Percentiles rank a stretch among this genome's conserved stretches.
These are phyloP conservation scores for Hypoxylon sp. DNA, from an alignment of 2,329 filamentous ascomycete genomes.

Conservation along the genomic window DNA sequence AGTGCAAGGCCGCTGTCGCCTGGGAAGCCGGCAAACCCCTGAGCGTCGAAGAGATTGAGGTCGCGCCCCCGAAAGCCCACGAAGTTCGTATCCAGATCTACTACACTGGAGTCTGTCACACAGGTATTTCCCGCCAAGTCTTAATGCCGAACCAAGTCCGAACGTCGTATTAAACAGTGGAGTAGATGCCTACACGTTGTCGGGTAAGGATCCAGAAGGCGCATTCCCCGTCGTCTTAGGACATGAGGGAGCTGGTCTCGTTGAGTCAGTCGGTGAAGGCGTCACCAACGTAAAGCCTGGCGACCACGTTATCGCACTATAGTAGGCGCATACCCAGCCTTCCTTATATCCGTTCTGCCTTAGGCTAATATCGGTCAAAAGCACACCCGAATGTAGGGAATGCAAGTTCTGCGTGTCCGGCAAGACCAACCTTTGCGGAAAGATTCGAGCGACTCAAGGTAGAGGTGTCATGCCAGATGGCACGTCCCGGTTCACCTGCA, in stretches of 20 bases:
- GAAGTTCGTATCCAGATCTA: constrained; percentile 98
- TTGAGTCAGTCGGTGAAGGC: constrained; percentile 94
- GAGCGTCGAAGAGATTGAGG: constrained; percentile 91
- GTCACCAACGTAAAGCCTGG: constrained; percentile 95
- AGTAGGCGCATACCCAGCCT: constrained; percentile 67
- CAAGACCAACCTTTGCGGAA: constrained; percentile 99
- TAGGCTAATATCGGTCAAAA: constrained; percentile 57
- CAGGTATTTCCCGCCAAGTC: constrained; percentile 70
- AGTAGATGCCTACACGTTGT: constrained; percentile 91
- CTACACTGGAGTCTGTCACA: constrained; percentile 99
- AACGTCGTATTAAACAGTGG: constrained; percentile 42
- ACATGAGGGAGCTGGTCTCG: constrained; percentile 91
- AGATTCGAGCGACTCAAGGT: constrained; percentile 97
- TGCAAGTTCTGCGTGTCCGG: constrained; percentile 99
- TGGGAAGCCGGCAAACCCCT: constrained; percentile 96
- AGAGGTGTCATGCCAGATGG: constrained; percentile 98
- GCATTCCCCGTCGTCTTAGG: constrained; percentile 91
- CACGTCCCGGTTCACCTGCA: constrained; percentile 93
- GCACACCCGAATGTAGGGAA: constrained; percentile 95
- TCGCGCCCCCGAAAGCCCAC: constrained; percentile 87
- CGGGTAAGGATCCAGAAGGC: constrained; percentile 96
- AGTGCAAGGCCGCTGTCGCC: constrained; percentile 96
- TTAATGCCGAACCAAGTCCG: constrained; percentile 52
- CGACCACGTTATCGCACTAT: constrained; percentile 91
- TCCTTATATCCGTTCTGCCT: constrained; percentile 14